Base-by-base conservation (phyloP, 768 basidiomycete species). In the Macrocybe gigantea region DNA sequence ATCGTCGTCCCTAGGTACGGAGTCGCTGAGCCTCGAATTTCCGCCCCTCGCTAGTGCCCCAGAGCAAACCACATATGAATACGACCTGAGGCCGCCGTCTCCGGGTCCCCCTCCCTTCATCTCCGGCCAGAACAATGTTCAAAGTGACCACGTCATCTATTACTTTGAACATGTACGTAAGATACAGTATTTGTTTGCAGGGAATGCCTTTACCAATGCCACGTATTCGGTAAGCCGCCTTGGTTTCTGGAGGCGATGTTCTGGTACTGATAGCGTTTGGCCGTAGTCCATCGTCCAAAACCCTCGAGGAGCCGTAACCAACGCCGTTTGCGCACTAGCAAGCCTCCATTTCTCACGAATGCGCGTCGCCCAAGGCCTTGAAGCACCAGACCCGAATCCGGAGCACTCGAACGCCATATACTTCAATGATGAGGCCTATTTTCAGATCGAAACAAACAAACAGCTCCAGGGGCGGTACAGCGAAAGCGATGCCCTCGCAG, bases 301-400 rank as follows among this genome's bases (percentile, higher is more conserved):
- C 45, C 85, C 85, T 14, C 76, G 75, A 46, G 87, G 88, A 38
- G 77, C 85, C 2, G 77, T 88, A 38, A 79, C 85, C 5, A 78
- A 80, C 60, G 82, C 87, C 5, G 74, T 88, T 33, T 86, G 82
- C 63, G 86, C 88, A n/a, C 71, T 90, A 41, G 79, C 85, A 38
- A 79, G 78, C 56, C 72, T 88, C 36, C 86, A 90, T 61, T 75
- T 76, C 56, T 79, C 75, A 51, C 77, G 77, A 43, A 72, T 75
- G 64, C 80, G 79, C 33, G 72, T 81, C 30, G 73, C 80, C 22
- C 77, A 79, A 51, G 83, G 83, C n/a, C 63, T 79, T 41, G 78
- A 85, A 58, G 66, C 74, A 41, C 71, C 74, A 32, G 72, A 75
- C 52, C 62, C 70, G 46, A 75, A 73, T 43, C 69, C 75, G 33